Percentiles rank a stretch among this genome's conserved stretches.
Evolutionary conservation across 1,284 basidiomycete species (phyloP).

Genomic region (Earliella scabrosa): DNA sequence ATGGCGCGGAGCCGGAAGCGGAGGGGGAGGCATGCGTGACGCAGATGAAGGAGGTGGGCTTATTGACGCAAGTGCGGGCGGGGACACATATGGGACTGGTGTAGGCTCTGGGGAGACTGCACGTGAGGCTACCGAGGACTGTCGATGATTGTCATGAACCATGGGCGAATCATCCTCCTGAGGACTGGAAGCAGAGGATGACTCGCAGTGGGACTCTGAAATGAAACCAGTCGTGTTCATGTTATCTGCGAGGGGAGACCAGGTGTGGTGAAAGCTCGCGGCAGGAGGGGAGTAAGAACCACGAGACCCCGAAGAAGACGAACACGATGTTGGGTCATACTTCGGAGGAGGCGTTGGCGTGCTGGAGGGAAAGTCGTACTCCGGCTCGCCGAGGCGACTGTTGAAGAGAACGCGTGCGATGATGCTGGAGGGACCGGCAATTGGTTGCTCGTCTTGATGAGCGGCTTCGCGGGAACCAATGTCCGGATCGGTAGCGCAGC

Average conservation of each 20-base stretch:
- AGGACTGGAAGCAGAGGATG: neutral
- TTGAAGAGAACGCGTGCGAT: neutral
- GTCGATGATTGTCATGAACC: neutral
- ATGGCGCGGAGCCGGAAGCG: neutral
- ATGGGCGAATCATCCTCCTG: neutral
- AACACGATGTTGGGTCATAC: neutral
- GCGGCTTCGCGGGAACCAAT: neutral
- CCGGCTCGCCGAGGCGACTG: neutral
- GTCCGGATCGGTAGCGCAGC: neutral
- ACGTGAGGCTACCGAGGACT: neutral
- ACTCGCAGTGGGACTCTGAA: neutral
- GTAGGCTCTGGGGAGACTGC: neutral
- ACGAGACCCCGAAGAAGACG: neutral
- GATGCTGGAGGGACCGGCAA: constrained; percentile 4
- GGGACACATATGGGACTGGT: neutral
- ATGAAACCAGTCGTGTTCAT: neutral
- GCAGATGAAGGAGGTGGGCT: neutral
- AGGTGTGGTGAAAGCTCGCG: neutral
- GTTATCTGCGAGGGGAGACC: neutral
- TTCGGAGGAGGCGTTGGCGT: constrained; percentile 17
- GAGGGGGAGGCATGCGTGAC: neutral
- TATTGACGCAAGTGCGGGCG: neutral
- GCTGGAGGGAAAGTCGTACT: constrained; percentile 11
- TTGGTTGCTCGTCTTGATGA: neutral
- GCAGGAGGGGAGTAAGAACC: neutral